Evolutionary conservation across 225 moss, liverwort and hornwort genomes (phyloP).

Genomic region (Pseudoscleropodium purum): DNA sequence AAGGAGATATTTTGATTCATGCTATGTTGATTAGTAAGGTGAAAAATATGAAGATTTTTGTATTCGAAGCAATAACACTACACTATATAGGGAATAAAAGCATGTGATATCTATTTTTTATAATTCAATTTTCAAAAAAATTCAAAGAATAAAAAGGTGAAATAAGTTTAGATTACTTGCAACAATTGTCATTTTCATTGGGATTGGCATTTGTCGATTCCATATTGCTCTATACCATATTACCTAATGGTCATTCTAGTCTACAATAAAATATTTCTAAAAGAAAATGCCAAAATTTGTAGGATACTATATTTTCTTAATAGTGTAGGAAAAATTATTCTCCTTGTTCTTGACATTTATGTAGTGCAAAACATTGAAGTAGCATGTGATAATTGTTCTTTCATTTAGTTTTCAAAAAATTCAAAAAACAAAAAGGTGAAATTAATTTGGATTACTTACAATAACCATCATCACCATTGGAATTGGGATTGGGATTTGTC

Average conservation of each 20-base stretch:
- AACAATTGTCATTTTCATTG: neutral
- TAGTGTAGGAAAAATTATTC: neutral
- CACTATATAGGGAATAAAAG: neutral
- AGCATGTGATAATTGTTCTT: no score
- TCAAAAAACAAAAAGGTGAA: no score
- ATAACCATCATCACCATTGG: neutral
- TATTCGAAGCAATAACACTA: rapidly evolving
- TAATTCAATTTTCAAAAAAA: neutral
- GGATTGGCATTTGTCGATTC: neutral
- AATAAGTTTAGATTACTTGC: neutral
- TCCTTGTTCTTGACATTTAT: neutral
- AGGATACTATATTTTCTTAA: no score
- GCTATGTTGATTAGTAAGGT: neutral
- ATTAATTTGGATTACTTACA: no score
- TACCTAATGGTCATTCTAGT: rapidly evolving
- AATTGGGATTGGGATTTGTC: neutral
- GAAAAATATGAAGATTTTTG: neutral
- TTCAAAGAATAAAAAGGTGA: neutral
- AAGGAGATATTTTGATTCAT: neutral
- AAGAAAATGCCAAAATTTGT: no score
- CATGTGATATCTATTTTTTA: neutral
- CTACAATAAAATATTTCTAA: no score
- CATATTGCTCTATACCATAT: neutral
- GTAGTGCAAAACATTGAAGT: neutral
- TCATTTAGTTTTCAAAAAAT: no score